Percentiles rank a stretch among this genome's conserved stretches.
phyloP scores from a whole-genome alignment of 192 early-diverging fungal genomes.

The Linnemannia hyalina region DNA sequence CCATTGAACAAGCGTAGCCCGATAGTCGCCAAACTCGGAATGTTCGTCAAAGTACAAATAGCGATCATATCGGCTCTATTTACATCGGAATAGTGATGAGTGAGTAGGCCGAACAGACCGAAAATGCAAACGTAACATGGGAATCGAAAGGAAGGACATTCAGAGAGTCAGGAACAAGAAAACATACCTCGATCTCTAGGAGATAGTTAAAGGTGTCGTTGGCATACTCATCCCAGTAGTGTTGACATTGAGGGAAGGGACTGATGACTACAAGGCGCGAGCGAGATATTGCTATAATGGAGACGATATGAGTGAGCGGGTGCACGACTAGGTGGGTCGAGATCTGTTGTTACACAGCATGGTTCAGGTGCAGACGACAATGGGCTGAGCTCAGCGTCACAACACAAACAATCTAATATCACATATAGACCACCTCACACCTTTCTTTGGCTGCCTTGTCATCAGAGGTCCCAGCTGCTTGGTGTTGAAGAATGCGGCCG shows the following conservation, averaged over 20 bases:
- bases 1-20: constrained; percentile 32
- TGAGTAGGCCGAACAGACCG: background rate
- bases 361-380: background rate
- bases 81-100: background rate
- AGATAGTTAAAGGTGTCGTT: constrained; percentile 48
- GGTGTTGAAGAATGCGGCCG: background rate
- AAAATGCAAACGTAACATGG: background rate
- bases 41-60: constrained; percentile 27
- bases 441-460: constrained; percentile 37
- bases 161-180: background rate
- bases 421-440: background rate
- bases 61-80: constrained; percentile 39
- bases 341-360: constrained; percentile 14
- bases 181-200: constrained; percentile 31
- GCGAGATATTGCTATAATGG: constrained; percentile 16
- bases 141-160: background rate
- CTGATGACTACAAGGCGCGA: constrained; percentile 17
- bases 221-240: constrained; percentile 47
- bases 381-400: background rate
- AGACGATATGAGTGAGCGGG: background rate
- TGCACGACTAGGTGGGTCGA: background rate
- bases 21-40: background rate
- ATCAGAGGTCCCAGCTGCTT: constrained; percentile 31
- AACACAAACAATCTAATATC: background rate
- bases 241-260: constrained; percentile 27